phyloP scores from a whole-genome alignment of 202 grass and related monocot species.

The Elaeis oleifera region DNA sequence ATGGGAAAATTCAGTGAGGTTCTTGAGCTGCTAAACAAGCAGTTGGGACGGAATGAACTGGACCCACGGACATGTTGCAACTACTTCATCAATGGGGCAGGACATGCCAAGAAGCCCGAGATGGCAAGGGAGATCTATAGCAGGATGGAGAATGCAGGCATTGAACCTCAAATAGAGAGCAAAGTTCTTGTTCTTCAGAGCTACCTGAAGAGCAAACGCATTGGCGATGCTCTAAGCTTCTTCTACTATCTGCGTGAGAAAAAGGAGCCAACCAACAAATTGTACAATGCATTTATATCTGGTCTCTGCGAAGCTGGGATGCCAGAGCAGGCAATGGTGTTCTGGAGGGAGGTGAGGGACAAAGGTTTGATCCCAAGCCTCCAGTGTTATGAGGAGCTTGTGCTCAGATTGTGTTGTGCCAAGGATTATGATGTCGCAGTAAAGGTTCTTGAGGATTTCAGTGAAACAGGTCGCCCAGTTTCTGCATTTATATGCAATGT shows the following conservation, averaged over 20 bases:
- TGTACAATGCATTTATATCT: constrained; percentile 89
- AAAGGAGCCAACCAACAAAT: constrained; percentile 42
- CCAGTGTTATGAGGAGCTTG: constrained; percentile 73
- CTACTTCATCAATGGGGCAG: constrained; percentile 76
- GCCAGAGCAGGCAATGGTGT: constrained; percentile 59
- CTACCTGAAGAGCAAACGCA: constrained; percentile 77
- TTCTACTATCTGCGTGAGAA: constrained; percentile 52
- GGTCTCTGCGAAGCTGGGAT: constrained; percentile 69
- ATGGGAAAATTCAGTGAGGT: constrained; percentile 45
- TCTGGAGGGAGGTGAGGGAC: constrained; percentile 81
- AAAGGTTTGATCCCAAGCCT: constrained; percentile 72
- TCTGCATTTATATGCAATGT: constrained; percentile 87
- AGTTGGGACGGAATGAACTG: constrained; percentile 46
- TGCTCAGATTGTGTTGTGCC: constrained; percentile 46
- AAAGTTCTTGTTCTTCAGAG: constrained; percentile 63
- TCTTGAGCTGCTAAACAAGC: constrained; percentile 56
- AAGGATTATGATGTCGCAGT: constrained; percentile 60
- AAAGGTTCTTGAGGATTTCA: constrained; percentile 71
- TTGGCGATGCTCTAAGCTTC: constrained; percentile 56
- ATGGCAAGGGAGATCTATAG: constrained; percentile 67
- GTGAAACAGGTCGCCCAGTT: constrained; percentile 73
- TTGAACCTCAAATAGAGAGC: constrained; percentile 52
- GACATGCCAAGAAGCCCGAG: constrained; percentile 56
- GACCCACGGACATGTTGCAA: constrained; percentile 57
- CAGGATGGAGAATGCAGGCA: constrained; percentile 56